Evolutionary conservation across 1,139 yeast species (phyloP).

Genomic region (Citeromyces hawaiiensis): DNA sequence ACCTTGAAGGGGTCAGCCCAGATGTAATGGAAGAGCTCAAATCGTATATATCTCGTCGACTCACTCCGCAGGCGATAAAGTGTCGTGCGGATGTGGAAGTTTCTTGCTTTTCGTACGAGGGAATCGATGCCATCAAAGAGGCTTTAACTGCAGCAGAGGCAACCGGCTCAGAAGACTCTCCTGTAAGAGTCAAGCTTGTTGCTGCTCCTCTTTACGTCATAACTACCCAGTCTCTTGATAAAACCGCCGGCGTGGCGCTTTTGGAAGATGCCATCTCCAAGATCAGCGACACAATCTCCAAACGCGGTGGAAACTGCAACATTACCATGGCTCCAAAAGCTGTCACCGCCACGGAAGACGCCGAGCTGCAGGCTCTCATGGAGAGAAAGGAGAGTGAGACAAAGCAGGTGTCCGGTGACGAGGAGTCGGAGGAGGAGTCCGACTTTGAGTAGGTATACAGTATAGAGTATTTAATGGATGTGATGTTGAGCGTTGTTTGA

Average conservation of each 20-base stretch:
- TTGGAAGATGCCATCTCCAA: constrained; percentile 70
- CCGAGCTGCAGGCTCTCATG: constrained; percentile 90
- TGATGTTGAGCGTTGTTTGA: too few relatives aligned
- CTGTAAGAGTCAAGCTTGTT: constrained; percentile 83
- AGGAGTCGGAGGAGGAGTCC: constrained; percentile 26
- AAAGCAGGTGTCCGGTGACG: constrained; percentile 38
- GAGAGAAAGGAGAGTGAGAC: constrained; percentile 61
- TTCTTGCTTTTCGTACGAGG: constrained; percentile 93
- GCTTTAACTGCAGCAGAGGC: constrained; percentile 84
- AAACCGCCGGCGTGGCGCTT: constrained; percentile 71
- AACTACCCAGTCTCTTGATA: constrained; percentile 87
- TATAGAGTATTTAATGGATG: background rate
- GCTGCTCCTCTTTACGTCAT: constrained; percentile 97
- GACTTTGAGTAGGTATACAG: constrained; percentile 1
- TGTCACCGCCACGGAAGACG: constrained; percentile 96
- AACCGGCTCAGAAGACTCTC: constrained; percentile 70
- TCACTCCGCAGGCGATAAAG: constrained; percentile 96
- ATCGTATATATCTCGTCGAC: constrained; percentile 77
- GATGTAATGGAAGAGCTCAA: constrained; percentile 74
- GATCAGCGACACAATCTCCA: constrained; percentile 55
- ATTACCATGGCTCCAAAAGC: constrained; percentile 98
- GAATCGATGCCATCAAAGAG: constrained; percentile 90
- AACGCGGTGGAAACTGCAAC: constrained; percentile 77
- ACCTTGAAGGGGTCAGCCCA: constrained; percentile 53
- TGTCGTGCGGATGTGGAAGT: constrained; percentile 97